Conservation (phyloP, 306 rosid genomes). For the Inga leiocalycina region DNA sequence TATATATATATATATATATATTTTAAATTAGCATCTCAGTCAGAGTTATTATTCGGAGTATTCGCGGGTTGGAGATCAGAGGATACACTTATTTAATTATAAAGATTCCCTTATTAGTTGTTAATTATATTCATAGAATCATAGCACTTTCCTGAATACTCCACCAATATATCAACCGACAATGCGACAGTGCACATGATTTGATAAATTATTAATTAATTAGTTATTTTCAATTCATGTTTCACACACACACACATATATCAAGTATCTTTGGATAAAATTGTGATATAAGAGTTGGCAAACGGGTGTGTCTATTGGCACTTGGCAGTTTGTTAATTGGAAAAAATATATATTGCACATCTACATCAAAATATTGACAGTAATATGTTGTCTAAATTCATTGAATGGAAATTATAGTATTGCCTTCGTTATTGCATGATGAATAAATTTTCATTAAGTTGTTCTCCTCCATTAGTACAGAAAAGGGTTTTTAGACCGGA, state of each 20-base stretch:
- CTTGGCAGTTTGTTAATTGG: background rate
- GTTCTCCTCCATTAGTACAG: too few species aligned
- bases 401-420: background rate
- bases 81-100: too few species aligned
- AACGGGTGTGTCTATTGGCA: background rate
- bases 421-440: too few species aligned
- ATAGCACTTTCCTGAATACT: background rate
- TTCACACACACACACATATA: too few species aligned
- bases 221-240: background rate
- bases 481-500: too few species aligned
- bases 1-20: too few species aligned
- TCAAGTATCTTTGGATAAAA: background rate
- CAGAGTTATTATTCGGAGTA: background rate
- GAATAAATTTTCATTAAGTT: too few species aligned
- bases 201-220: background rate
- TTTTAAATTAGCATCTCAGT: background rate
- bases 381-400: too few species aligned
- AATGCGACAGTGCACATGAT: background rate
- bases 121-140: background rate
- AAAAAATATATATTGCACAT: too few species aligned
- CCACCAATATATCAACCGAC: background rate
- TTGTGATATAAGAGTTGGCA: background rate
- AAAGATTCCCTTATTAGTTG: background rate
- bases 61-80: background rate
- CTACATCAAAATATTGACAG: background rate